phyloP scores from a whole-genome alignment of 2,329 filamentous ascomycete genomes.

The Aspergillus fumigatus region DNA sequence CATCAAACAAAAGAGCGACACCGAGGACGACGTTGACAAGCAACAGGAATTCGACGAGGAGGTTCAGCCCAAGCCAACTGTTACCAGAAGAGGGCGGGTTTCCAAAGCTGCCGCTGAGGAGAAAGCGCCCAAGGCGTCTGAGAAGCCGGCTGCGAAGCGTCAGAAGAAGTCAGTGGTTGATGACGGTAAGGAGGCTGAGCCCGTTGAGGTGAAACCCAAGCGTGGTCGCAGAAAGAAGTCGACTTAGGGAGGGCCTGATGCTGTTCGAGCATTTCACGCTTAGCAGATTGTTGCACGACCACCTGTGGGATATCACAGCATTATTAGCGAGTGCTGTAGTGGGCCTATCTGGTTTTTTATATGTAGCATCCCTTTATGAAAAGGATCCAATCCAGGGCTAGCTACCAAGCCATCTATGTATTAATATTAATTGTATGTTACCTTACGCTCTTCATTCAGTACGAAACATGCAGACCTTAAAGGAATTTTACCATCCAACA shows the following conservation, averaged over 20 bases:
- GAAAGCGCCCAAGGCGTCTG: conserved; percentile 3
- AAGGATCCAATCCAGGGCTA: neutral
- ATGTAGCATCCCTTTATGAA: neutral
- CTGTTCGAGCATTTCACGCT: neutral
- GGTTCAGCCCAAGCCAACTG: conserved; percentile 13
- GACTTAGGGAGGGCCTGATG: neutral
- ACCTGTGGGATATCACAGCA: neutral
- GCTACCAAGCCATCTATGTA: neutral
- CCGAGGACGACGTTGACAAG: neutral
- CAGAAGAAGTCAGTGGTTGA: conserved; percentile 6
- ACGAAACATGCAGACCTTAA: too few relatives aligned
- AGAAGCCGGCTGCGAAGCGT: conserved; percentile 11
- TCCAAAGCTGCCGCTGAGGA: conserved; percentile 4
- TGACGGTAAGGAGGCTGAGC: conserved; percentile 14
- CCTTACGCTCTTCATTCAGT: too few relatives aligned
- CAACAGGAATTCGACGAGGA: conserved; percentile 7
- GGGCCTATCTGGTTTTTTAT: neutral
- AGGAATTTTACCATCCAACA: too few relatives aligned
- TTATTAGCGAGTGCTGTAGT: neutral
- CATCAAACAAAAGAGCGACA: conserved; percentile 9
- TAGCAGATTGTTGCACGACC: neutral
- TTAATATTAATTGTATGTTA: neutral
- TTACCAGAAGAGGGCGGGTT: conserved; percentile 18
- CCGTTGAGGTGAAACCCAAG: conserved; percentile 21
- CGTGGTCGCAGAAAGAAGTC: conserved; percentile 20